Conservation (phyloP, 805 yeast genomes). For the Jamesozyma spencerorum region DNA sequence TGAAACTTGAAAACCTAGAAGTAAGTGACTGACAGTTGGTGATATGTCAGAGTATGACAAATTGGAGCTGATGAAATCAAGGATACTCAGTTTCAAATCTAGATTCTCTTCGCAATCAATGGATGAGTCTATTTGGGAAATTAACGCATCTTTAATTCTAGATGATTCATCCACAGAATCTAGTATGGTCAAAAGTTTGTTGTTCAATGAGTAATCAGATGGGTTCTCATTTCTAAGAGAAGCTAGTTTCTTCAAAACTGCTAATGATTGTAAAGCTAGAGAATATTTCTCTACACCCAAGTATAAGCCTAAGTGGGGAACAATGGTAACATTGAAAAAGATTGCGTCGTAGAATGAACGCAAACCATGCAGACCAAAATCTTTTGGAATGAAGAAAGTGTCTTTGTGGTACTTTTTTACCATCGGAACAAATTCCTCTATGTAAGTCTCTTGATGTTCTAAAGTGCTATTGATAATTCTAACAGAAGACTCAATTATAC, state of each 20-base stretch:
- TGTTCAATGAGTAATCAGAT: slow-evolving; percentile 37
- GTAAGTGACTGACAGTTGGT: slow-evolving; percentile 58
- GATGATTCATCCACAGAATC: slow-evolving; percentile 72
- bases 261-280: slow-evolving; percentile 46
- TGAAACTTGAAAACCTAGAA: slow-evolving; percentile 61
- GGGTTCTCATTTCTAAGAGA: slow-evolving; percentile 23
- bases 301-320: slow-evolving; percentile 68
- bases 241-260: slow-evolving; percentile 44
- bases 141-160: slow-evolving; percentile 62
- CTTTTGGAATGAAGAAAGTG: slow-evolving; percentile 25
- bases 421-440: slow-evolving; percentile 34
- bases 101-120: slow-evolving; percentile 34
- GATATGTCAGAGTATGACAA: slow-evolving; percentile 35
- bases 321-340: slow-evolving; percentile 56
- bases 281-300: slow-evolving; percentile 46
- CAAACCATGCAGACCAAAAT: slow-evolving; percentile 49
- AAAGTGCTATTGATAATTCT: slow-evolving; percentile 38
- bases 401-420: slow-evolving; percentile 23
- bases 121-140: slow-evolving; percentile 51
- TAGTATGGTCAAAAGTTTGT: slow-evolving; percentile 58
- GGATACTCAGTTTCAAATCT: slow-evolving; percentile 44
- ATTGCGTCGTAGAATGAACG: slow-evolving; percentile 64
- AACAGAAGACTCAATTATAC: slow-evolving; percentile 36
- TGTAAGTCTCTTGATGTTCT: slow-evolving; percentile 48
- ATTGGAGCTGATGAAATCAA: slow-evolving; percentile 48